Conservation (phyloP, 2,329 filamentous ascomycete genomes). For the Ophidiomyces ophidiicola region DNA sequence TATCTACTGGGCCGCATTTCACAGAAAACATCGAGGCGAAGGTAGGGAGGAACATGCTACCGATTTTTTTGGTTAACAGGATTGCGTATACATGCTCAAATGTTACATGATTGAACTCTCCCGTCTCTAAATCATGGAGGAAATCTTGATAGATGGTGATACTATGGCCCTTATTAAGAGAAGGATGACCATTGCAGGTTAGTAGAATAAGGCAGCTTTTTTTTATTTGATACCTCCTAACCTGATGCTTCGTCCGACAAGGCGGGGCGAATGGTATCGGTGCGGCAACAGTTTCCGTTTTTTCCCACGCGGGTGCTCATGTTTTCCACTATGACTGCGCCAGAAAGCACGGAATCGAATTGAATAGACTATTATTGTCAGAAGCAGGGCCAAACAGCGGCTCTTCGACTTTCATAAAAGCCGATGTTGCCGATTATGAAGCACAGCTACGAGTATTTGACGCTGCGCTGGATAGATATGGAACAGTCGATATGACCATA, state of each 20-base stretch:
- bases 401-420: conserved; percentile 28
- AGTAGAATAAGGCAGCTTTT: too few species aligned
- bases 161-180: too few species aligned
- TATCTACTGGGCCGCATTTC: too few species aligned
- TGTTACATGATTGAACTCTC: too few species aligned
- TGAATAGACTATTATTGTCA: conserved; percentile 15
- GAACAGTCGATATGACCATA: conserved; percentile 39
- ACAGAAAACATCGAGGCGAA: too few species aligned
- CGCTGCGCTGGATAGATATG: conserved; percentile 34
- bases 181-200: too few species aligned
- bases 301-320: conserved; percentile 30
- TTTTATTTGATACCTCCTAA: too few species aligned
- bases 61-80: too few species aligned
- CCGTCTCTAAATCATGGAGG: too few species aligned
- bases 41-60: too few species aligned
- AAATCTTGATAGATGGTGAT: too few species aligned
- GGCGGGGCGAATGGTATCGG: conserved; percentile 38
- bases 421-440: conserved; percentile 38
- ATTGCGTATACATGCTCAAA: too few species aligned
- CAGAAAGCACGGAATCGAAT: conserved; percentile 22
- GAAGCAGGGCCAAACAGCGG: conserved; percentile 17
- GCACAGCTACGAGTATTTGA: conserved; percentile 39
- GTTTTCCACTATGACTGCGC: conserved; percentile 37
- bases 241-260: conserved; percentile 12
- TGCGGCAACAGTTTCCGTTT: conserved; percentile 30